Percentiles rank a stretch among this genome's conserved stretches.
Conservation (phyloP, 176 grass and related monocot species). For the Raddia distichophylla region DNA sequence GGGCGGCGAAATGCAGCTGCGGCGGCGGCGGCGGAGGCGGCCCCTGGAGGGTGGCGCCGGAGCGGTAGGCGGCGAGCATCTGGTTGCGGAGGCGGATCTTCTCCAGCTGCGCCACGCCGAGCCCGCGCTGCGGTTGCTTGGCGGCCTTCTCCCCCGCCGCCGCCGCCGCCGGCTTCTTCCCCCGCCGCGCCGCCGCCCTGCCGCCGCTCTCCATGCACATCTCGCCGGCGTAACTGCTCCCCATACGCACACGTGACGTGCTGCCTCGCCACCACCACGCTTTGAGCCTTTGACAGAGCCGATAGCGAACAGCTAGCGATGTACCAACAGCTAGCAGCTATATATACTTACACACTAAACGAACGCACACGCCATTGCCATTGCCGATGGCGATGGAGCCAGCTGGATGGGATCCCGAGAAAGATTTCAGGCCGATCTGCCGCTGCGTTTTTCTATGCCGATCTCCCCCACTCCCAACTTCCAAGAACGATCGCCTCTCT, state of each 20-base stretch:
- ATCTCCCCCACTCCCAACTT: conserved; percentile 33
- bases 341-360: not conserved
- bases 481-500: conserved; percentile 43
- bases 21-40: not conserved
- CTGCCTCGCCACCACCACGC: not conserved
- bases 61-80: conserved; percentile 52
- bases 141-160: conserved; percentile 16
- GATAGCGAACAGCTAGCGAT: conserved; percentile 35
- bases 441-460: conserved; percentile 29
- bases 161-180: conserved; percentile 2
- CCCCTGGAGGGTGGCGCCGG: not conserved
- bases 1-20: conserved; percentile 16
- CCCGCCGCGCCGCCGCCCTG: conserved; percentile 19
- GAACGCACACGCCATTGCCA: too few relatives aligned
- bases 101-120: conserved; percentile 57
- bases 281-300: not conserved
- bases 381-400: not conserved
- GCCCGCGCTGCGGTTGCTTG: conserved; percentile 61
- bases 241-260: conserved; percentile 36
- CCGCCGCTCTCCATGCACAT: conserved; percentile 45
- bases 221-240: conserved; percentile 38
- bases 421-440: conserved; percentile 53
- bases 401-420: conserved; percentile 44
- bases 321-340: not conserved
- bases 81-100: conserved; percentile 68